These are phyloP conservation scores for Acacia concinna DNA, from an alignment of 331 rosid species.

Conservation along the genomic window DNA sequence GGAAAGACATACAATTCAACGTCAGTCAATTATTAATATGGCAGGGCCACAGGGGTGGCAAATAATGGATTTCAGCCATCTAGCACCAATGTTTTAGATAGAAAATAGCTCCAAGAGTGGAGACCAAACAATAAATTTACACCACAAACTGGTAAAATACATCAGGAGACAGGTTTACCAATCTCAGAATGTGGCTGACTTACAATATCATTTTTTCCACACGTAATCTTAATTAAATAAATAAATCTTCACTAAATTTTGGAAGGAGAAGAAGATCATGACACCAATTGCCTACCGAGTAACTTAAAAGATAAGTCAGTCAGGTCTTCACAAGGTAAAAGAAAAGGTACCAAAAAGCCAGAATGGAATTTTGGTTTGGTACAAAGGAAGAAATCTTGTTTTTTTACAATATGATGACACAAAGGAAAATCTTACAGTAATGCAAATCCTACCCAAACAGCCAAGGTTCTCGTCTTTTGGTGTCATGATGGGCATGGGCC, in stretches of 20 bases:
- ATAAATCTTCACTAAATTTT: background rate
- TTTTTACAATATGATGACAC: too few relatives aligned
- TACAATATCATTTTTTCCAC: background rate
- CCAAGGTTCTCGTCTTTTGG: slow-evolving; percentile 99
- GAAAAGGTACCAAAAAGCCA: background rate
- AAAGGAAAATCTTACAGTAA: slow-evolving; percentile 9
- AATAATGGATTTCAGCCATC: slow-evolving; percentile 13
- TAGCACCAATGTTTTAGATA: background rate
- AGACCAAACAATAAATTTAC: background rate
- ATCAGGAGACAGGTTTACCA: background rate
- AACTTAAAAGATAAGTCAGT: background rate
- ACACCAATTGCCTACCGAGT: background rate
- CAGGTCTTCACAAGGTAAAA: slow-evolving; percentile 13
- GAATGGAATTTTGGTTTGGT: background rate
- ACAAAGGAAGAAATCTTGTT: slow-evolving; percentile 3
- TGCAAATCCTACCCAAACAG: slow-evolving; percentile 79
- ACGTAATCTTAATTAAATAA: background rate
- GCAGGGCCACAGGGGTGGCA: background rate
- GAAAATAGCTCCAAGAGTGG: background rate
- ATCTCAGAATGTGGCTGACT: slow-evolving; percentile 9
- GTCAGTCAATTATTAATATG: background rate
- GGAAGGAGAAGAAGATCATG: background rate
- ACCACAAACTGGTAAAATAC: slow-evolving; percentile 11
- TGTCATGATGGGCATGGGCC: slow-evolving; percentile 96
- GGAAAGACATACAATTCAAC: slow-evolving; percentile 4